Evolutionary conservation across 179 eudicot species (phyloP).

Genomic region (Camellia oleifera): DNA sequence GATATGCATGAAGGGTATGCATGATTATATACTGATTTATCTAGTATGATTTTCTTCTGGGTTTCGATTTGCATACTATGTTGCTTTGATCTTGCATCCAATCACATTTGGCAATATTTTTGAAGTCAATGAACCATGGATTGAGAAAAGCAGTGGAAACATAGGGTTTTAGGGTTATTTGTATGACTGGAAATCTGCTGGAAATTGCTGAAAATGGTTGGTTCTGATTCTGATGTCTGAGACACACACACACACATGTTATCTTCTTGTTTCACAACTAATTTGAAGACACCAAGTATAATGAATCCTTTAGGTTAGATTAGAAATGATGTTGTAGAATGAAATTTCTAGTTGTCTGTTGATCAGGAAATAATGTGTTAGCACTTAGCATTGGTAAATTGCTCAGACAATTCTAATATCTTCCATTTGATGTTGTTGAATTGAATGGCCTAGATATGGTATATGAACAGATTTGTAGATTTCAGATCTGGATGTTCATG

Average conservation of each 20-base stretch:
- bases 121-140: not conserved
- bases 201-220: not conserved
- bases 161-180: slow-evolving; percentile 5
- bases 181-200: no score
- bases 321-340: not conserved
- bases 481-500: not conserved
- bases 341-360: not conserved
- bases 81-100: slow-evolving; percentile 5
- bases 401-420: not conserved
- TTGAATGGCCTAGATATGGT: not conserved
- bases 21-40: not conserved
- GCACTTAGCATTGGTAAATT: not conserved
- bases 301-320: not conserved
- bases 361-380: not conserved
- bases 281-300: not conserved
- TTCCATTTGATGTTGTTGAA: not conserved
- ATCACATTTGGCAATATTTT: slow-evolving; percentile 9
- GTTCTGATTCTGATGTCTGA: not conserved
- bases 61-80: not conserved
- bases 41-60: not conserved
- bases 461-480: not conserved
- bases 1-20: not conserved
- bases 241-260: not conserved
- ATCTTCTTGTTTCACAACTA: slow-evolving; percentile 3
- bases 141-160: not conserved